Percentiles rank a stretch among this genome's conserved stretches.
Evolutionary conservation across 495 filamentous ascomycete genomes (phyloP).

Genomic region (Podospora sp.): DNA sequence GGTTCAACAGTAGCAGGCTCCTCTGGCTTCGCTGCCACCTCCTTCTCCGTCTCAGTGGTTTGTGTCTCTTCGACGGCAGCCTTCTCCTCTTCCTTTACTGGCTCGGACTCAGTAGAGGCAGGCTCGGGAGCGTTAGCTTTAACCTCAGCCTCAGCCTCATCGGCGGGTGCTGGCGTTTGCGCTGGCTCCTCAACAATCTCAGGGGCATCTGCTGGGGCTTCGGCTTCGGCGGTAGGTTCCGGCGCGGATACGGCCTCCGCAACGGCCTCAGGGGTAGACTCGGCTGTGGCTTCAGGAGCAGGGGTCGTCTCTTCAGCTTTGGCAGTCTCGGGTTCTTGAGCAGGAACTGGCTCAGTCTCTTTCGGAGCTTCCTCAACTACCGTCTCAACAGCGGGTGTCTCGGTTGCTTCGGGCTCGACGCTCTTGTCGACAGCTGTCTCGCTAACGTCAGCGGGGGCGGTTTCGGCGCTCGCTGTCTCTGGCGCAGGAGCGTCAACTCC

Average conservation of each 20-base stretch:
- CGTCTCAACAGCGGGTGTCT: slow-evolving; percentile 3
- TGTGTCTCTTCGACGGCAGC: background rate
- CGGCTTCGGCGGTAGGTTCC: background rate
- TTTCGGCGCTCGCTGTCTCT: background rate
- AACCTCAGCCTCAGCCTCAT: background rate
- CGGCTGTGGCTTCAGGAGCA: background rate
- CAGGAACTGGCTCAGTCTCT: background rate
- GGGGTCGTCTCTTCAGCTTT: background rate
- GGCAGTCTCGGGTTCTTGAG: background rate
- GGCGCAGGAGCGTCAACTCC: background rate
- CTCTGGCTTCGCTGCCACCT: slow-evolving; percentile 3
- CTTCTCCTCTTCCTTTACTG: slow-evolving; percentile 5
- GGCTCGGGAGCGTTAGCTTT: slow-evolving; percentile 1
- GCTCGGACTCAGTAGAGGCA: slow-evolving; percentile 10
- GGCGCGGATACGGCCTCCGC: background rate
- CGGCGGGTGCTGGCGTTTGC: background rate
- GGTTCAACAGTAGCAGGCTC: slow-evolving; percentile 9
- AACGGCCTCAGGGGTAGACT: background rate
- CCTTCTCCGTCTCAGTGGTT: slow-evolving; percentile 2
- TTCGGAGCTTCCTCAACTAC: slow-evolving; percentile 1
- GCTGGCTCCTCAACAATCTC: background rate
- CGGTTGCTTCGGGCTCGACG: slow-evolving; percentile 12
- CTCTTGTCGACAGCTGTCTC: background rate
- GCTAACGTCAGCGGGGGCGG: background rate
- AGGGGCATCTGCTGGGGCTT: background rate